Percentiles rank a stretch among this genome's conserved stretches.
Conservation (phyloP, 805 yeast genomes). For the Candida wancherniae region DNA sequence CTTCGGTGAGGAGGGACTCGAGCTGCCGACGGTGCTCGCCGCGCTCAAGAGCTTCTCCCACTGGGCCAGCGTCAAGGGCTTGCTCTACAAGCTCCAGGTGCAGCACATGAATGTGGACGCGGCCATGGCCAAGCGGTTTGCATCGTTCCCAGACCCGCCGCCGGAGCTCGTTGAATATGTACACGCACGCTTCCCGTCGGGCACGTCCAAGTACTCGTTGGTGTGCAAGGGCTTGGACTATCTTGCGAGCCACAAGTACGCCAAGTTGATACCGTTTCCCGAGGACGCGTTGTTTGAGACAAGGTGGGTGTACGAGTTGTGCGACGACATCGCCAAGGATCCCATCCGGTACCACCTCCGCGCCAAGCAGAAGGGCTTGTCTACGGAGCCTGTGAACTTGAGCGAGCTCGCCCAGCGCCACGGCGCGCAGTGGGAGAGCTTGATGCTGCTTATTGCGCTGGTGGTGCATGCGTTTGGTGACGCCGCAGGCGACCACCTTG, state of each 20-base stretch:
- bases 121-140: constrained; percentile 27
- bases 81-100: constrained; percentile 38
- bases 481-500: constrained; percentile 29
- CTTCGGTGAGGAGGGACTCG: constrained; percentile 38
- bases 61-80: constrained; percentile 51
- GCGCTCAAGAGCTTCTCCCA: constrained; percentile 50
- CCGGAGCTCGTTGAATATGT: constrained; percentile 36
- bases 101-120: constrained; percentile 33
- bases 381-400: constrained; percentile 31
- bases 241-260: constrained; percentile 33
- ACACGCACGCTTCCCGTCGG: constrained; percentile 47
- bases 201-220: constrained; percentile 44
- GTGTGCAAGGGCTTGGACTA: constrained; percentile 36
- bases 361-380: constrained; percentile 29
- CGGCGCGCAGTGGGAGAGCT: constrained; percentile 14
- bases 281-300: constrained; percentile 19
- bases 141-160: constrained; percentile 38
- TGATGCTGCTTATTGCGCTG: constrained; percentile 27
- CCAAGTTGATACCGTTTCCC: constrained; percentile 38
- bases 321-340: constrained; percentile 42
- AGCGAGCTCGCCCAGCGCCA: constrained; percentile 26
- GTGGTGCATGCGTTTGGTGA: constrained; percentile 26
- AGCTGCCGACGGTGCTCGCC: constrained; percentile 38
- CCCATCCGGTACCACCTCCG: constrained; percentile 49
- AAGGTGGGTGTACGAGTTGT: constrained; percentile 33